Base-by-base conservation (phyloP, 1,284 basidiomycete species). In the Pisolithus thermaeus region DNA sequence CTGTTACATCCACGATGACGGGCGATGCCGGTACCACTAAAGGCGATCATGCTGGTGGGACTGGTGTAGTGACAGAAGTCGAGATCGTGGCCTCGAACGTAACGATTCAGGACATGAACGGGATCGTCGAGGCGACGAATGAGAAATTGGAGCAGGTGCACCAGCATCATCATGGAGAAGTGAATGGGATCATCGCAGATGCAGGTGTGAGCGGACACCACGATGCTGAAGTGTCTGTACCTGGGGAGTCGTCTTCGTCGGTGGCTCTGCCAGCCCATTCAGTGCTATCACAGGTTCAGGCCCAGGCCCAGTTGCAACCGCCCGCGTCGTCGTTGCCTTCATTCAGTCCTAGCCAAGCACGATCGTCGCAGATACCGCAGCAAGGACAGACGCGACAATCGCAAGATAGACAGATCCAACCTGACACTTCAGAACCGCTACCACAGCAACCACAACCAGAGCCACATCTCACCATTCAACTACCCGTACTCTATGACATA, bases 401-500 rank as follows among this genome's bases (percentile, higher is more conserved):
- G 8, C 28, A 30, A 30, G 28, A 30, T 9, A 12, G 25, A 3
- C 71, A 74, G 68, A 49, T 59, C 0, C 67, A 58, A 35, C 47
- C 55, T 2, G 63, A 61, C 28, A 25, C 53, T 30, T 58, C 54
- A 48, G 55, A 49, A 6, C 35, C 46, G 3, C 45, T 43, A 3
- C 59, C 44, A 11, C 50, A 49, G 14, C 32, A 35, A 35, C 61
- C 42, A 1, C 23, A 12, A 3, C 42, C 4, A 7, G 25, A n/a
- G 27, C 27, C 16, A n/a, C 14, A 42, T 7, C 41, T 7, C 7
- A 3, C 41, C 30, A 14, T 9, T 14, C 53, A 50, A 38, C 44
- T 2, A 27, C 61, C 63, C 25, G 58, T 64, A 35, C 70, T 91
- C 22, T 88, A 82, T 65, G 81, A 94, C 60, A 84, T 96, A 73